A percentile compares a stretch with the other conserved stretches of the same genome.
These are phyloP conservation scores for Candida orba DNA, from an alignment of 805 yeast species.

Conservation along the genomic window DNA sequence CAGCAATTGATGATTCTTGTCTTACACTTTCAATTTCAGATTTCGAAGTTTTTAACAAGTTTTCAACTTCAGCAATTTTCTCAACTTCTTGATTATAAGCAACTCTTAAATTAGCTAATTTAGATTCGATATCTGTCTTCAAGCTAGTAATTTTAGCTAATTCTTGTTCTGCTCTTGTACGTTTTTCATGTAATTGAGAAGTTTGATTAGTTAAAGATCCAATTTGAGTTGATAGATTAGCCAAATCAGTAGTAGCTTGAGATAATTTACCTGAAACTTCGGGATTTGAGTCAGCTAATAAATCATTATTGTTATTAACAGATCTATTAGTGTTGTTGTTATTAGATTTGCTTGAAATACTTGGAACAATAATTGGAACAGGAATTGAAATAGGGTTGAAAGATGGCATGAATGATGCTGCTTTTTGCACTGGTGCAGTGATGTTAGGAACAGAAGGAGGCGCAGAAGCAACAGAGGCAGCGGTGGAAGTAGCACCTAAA, in stretches of 20 bases:
- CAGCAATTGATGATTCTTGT: conserved; percentile 67
- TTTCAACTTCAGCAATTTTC: conserved; percentile 68
- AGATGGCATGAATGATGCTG: conserved; percentile 7
- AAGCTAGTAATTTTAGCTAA: conserved; percentile 56
- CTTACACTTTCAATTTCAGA: conserved; percentile 63
- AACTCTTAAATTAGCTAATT: conserved; percentile 55
- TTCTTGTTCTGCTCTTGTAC: conserved; percentile 70
- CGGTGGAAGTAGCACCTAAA: conserved; percentile 11
- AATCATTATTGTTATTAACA: conserved; percentile 31
- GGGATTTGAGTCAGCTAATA: conserved; percentile 41
- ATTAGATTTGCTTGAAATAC: conserved; percentile 4
- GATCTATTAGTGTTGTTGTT: conserved; percentile 5
- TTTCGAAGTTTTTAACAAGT: conserved; percentile 47
- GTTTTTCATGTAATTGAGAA: conserved; percentile 58
- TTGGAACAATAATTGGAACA: neutral
- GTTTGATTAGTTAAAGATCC: conserved; percentile 74
- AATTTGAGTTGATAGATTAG: conserved; percentile 79
- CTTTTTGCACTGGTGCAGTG: conserved; percentile 2
- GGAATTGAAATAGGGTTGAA: neutral
- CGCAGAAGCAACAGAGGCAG: conserved; percentile 9
- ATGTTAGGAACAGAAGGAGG: neutral
- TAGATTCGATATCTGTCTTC: conserved; percentile 67
- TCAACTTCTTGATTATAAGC: conserved; percentile 74
- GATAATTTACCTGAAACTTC: conserved; percentile 64
- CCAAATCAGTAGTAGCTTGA: conserved; percentile 76